phyloP scores from a whole-genome alignment of 495 filamentous ascomycete species.

The Trypethelium eluteriae region DNA sequence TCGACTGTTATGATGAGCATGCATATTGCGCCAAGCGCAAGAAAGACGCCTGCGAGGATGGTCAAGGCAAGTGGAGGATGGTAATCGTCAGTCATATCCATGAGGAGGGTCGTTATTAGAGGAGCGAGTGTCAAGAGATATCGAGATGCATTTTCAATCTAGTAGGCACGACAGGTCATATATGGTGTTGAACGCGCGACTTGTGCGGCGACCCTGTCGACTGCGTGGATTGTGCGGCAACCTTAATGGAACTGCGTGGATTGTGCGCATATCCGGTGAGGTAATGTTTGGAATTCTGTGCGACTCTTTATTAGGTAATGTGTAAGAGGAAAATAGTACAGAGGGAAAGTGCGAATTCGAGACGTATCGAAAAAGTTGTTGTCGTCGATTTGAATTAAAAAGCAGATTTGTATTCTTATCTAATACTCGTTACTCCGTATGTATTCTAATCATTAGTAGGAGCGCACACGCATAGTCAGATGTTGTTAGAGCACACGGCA shows the following conservation, averaged over 20 bases:
- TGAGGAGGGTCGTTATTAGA: neutral
- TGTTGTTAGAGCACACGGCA: too few species aligned
- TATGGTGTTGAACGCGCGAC: neutral
- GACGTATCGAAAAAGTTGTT: neutral
- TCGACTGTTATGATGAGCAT: constrained; percentile 13
- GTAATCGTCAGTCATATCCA: constrained; percentile 9
- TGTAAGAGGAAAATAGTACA: neutral
- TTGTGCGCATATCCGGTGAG: neutral
- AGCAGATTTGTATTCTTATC: too few species aligned
- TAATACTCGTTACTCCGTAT: too few species aligned
- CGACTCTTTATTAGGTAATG: neutral
- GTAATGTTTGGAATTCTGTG: neutral
- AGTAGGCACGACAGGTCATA: neutral
- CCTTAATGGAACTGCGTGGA: neutral
- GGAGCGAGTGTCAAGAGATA: constrained; percentile 3
- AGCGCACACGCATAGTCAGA: too few species aligned
- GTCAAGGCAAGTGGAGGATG: constrained; percentile 15
- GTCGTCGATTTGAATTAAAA: too few species aligned
- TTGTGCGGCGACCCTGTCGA: neutral
- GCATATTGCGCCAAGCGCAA: constrained; percentile 11
- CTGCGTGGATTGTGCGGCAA: constrained; percentile 3
- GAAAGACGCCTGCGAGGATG: constrained; percentile 12
- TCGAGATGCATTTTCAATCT: neutral
- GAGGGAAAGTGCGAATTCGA: neutral
- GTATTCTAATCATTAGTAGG: too few species aligned